Evolutionary conservation across 345 rosid genomes (phyloP), one percentile per base, ranked within the genome.

Genomic region (Citrus maxima): DNA sequence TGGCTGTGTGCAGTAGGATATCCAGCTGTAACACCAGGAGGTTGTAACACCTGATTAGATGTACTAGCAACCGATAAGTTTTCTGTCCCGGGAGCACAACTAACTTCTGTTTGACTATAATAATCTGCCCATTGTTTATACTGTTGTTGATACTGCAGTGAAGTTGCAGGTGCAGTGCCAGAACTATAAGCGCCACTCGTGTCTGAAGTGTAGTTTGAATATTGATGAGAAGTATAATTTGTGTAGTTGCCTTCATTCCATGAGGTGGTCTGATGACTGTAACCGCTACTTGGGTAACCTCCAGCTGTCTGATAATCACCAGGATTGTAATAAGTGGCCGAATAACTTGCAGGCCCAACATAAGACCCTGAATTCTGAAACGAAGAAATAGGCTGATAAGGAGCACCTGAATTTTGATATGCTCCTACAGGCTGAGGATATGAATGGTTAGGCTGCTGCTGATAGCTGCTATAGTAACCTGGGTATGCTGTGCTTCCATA

Each of bases 331-430:
- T 97, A 93, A 92, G 97, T 90, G 91, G 92, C 85, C 87, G 99
- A 84, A 92, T 93, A 92, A 93, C 94, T 89, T 85, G 96, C 82
- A 87, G 98, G 89, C 91, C 90, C 98, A 90, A 97, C 90, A 97
- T 93, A 91, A 90, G 99, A 97, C 94, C 97, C 98, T 77, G 97
- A 85, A 91, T 94, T 97, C 97, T 89, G 99, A 94, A 93, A 93
- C 78, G 99, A 91, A 88, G 98, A 93, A 92, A 91, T 82, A 90
- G 98, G 98, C 95, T 94, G 98, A 90, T 90, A 93, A 93, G 98
- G 90, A 92, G 93, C 95, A 93, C 98, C 95, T 90, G 99, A 90
- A 84, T 92, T 97, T 90, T 93, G 98, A 90, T 94, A 97, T 79
- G 96, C 91, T 87, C 90, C 98, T 77, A 85, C 88, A 81, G 98